These are phyloP conservation scores for Talaromyces sp. DNA, from an alignment of 2,329 filamentous ascomycete species.

Conservation along the genomic window DNA sequence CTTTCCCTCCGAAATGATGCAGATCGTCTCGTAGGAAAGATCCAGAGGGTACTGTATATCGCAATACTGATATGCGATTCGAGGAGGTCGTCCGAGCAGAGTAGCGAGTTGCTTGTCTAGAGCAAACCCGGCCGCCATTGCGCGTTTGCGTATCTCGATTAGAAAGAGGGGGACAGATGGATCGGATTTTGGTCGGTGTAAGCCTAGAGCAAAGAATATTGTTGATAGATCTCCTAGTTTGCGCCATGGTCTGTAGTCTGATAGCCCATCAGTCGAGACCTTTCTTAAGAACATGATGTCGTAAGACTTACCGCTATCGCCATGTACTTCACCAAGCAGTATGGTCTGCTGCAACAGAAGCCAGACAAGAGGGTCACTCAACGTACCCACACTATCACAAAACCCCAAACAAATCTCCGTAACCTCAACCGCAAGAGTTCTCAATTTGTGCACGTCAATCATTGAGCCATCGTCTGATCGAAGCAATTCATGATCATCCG, in stretches of 20 bases:
- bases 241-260: constrained; percentile 45
- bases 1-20: constrained; percentile 17
- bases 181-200: constrained; percentile 35
- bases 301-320: constrained; percentile 19
- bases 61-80: constrained; percentile 40
- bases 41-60: constrained; percentile 22
- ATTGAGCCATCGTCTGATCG: constrained; percentile 12
- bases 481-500: constrained; percentile 17
- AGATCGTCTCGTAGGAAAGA: constrained; percentile 22
- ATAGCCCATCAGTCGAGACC: neutral
- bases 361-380: constrained; percentile 23
- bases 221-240: constrained; percentile 43
- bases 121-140: constrained; percentile 41
- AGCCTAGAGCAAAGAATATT: constrained; percentile 43
- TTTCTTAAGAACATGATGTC: neutral
- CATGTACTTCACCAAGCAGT: constrained; percentile 19
- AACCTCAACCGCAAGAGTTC: constrained; percentile 17
- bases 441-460: constrained; percentile 19
- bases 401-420: constrained; percentile 24
- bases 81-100: constrained; percentile 46
- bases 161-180: constrained; percentile 34
- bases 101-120: constrained; percentile 46
- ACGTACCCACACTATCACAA: constrained; percentile 19
- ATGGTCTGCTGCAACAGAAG: constrained; percentile 18
- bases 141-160: constrained; percentile 32